Evolutionary conservation across 148 eudicot genomes (phyloP), one percentile per base, ranked within the genome.

Genomic region (Talinum fruticosum): DNA sequence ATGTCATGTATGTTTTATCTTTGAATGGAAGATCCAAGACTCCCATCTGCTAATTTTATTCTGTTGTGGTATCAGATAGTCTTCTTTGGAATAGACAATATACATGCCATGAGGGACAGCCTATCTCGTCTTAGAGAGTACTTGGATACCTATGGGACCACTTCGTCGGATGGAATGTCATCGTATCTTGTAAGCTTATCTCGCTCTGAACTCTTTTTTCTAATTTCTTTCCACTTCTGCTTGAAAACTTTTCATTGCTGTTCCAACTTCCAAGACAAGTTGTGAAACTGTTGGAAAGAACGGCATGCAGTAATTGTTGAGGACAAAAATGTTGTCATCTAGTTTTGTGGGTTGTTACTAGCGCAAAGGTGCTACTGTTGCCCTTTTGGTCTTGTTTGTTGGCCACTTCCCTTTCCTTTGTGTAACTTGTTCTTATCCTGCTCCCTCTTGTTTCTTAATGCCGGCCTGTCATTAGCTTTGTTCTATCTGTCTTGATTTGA

Each of bases 61-160:
- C 57, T 78, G 37, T 26, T 33, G 45, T 76, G 38, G 35, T 80
- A 77, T 76, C 89, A 96, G 99, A 91, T 96, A 82, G 97, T 96
- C 65, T 96, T 96, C 84, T 88, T 96, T 83, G 99, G 99, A 72
- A 93, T 96, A 79, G 98, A 96, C 86, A 96, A 96, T 79, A 93
- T 96, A 79, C 99, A 96, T 86, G 97, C 97, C 26, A 96, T 96
- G 99, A 86, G 99, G 83, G 99, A 96, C 72, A 96, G 99, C 85
- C 87, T 96, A 80, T 89, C 84, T 82, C 93, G 98, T 80, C 93
- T 96, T 51, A 93, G 99, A 81, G 99, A 96, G 78, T 96, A 93
- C 83, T 79, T 96, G 75, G 99, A 96, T 88, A 96, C 98, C 78
- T 87, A 96, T 81, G 99, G 99, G 80, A 86, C 92, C 75, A 90